Evolutionary conservation across 306 rosid genomes (phyloP), one percentile per base, ranked within the genome.

Genomic region (Rosa chinensis): DNA sequence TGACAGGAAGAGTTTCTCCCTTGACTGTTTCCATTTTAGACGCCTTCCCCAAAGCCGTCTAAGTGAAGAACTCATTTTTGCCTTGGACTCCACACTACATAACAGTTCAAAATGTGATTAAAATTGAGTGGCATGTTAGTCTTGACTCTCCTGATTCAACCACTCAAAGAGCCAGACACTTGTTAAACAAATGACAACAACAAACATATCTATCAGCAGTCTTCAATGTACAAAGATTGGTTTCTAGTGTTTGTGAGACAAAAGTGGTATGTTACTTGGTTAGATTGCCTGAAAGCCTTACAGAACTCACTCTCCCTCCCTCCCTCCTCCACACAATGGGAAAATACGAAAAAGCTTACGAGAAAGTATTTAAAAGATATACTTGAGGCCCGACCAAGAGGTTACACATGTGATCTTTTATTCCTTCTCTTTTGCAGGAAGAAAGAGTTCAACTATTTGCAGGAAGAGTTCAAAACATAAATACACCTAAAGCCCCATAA

Each of bases 31-130:
- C 70, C 71, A 76, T 78, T 85, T 88, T 78, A 90, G 80, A 64
- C 92, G 91, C 87, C 81, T 85, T 75, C 78, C 82, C 98, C 99
- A 91, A 48, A 89, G 77, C 61, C 74, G 85, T 73, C 73, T 85
- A 16, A 86, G 85, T 0, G 97, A 79, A 82, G 78, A 80, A 78
- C 99, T 85, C 84, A 90, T 93, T 84, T 95, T 93, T 56, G 77
- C 87, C 92, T 91, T 95, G 82, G 74, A 81, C 82, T 82, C 81
- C 59, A 75, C 87, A 80, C 97, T 93, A 87, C 87, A 91, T 71
- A 78, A 83, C 17, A 72, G 56, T 18, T 53, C 37, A 0, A 3
- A 10, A 35, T 66, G n/a, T 5, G 4, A 20, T 28, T 7, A 47
- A 50, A 64, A 64, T 12, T 21, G 6, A 66, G 43, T 23, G 52